phyloP scores from a whole-genome alignment of 176 grass and related monocot species.

The Lolium rigidum region DNA sequence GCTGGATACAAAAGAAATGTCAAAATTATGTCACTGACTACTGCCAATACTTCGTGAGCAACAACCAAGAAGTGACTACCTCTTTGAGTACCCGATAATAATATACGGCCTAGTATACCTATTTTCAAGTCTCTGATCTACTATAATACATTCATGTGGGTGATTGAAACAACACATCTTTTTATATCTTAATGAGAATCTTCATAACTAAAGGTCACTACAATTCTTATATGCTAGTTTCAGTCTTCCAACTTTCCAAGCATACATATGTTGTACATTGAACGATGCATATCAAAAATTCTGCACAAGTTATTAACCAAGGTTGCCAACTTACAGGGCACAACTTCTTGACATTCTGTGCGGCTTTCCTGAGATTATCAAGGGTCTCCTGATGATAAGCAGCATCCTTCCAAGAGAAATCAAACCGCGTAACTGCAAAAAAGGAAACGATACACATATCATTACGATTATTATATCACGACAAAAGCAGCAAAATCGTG shows the following conservation, averaged over 20 bases:
- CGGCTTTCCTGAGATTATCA: constrained; percentile 82
- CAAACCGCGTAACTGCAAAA: constrained; percentile 85
- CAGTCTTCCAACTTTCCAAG: not conserved
- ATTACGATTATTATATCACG: constrained; percentile 1
- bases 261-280: not conserved
- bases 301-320: not conserved
- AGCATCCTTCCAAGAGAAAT: constrained; percentile 89
- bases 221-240: not conserved
- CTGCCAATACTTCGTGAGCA: not conserved
- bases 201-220: not conserved
- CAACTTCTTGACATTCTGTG: constrained; percentile 79
- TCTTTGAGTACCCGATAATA: no score
- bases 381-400: constrained; percentile 91
- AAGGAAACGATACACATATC: constrained; percentile 26
- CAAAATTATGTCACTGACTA: constrained; percentile 8
- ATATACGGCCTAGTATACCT: not conserved
- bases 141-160: not conserved
- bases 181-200: not conserved
- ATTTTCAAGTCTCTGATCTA: not conserved
- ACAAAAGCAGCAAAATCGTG: not conserved
- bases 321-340: constrained; percentile 81
- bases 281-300: constrained; percentile 15
- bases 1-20: not conserved
- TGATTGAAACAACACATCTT: not conserved
- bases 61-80: not conserved